These are phyloP conservation scores for Aspergillus terreus DNA, from an alignment of 2,329 filamentous ascomycete genomes.

Conservation along the genomic window DNA sequence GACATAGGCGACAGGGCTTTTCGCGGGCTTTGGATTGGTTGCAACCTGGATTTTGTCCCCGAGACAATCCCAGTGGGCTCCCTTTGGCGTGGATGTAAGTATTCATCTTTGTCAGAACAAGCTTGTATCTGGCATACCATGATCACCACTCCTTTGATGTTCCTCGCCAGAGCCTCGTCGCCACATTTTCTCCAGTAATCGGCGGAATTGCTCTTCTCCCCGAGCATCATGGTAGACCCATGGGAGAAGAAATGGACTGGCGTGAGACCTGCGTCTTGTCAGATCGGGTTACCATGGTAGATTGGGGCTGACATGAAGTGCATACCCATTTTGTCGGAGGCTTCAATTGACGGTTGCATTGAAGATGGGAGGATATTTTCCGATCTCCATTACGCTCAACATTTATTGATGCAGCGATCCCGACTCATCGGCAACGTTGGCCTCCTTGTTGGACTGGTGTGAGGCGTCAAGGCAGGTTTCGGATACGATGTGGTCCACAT, in stretches of 20 bases:
- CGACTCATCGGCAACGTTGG: too few species aligned
- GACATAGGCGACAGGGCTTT: slow-evolving; percentile 64
- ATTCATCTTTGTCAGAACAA: background rate
- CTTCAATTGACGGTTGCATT: background rate
- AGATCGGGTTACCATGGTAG: background rate
- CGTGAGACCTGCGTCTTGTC: slow-evolving; percentile 29
- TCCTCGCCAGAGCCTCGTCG: slow-evolving; percentile 57
- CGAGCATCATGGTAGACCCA: slow-evolving; percentile 70
- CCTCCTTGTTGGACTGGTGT: too few species aligned
- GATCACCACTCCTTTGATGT: slow-evolving; percentile 61
- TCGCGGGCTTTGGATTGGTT: slow-evolving; percentile 57
- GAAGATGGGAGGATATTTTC: too few species aligned
- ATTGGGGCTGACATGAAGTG: background rate
- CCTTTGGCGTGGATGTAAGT: slow-evolving; percentile 26
- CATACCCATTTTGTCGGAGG: background rate
- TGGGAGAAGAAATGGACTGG: slow-evolving; percentile 67
- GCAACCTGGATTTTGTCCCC: slow-evolving; percentile 58
- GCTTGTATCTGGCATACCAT: slow-evolving; percentile 46
- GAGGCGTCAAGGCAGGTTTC: background rate
- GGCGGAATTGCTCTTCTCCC: slow-evolving; percentile 59
- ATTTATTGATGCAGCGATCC: background rate
- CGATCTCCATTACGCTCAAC: background rate
- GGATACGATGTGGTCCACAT: background rate
- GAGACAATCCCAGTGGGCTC: slow-evolving; percentile 63
- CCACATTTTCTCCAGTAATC: slow-evolving; percentile 65